Conservation (phyloP, 2,329 filamentous ascomycete genomes). For the Penicillium sp. region DNA sequence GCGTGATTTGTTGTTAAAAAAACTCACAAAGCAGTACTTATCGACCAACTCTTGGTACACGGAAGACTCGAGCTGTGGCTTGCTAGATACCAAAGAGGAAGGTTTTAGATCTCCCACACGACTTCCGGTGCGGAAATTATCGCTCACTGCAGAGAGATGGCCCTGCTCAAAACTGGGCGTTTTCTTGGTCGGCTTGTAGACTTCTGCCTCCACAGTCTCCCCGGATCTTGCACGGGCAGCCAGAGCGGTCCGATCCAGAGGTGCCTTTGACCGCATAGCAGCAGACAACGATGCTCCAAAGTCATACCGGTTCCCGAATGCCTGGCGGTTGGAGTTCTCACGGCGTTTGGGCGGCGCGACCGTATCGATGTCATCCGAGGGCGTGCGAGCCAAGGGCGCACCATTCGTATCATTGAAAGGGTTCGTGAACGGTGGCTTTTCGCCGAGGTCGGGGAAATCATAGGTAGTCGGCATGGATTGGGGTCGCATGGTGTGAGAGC, state of each 20-base stretch:
- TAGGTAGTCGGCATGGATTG: constrained; percentile 58
- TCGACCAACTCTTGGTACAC: constrained; percentile 96
- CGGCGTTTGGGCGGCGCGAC: constrained; percentile 51
- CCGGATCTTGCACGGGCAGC: constrained; percentile 54
- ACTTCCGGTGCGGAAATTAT: constrained; percentile 10
- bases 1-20: neutral
- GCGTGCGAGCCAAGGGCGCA: constrained; percentile 71
- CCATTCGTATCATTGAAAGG: constrained; percentile 62
- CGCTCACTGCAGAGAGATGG: constrained; percentile 19
- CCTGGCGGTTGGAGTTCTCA: constrained; percentile 57
- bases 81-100: constrained; percentile 57
- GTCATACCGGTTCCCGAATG: constrained; percentile 91
- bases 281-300: constrained; percentile 88
- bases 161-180: constrained; percentile 10
- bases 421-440: constrained; percentile 55
- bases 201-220: constrained; percentile 24
- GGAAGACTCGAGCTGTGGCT: constrained; percentile 73
- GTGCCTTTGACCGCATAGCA: constrained; percentile 64
- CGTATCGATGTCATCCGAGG: constrained; percentile 63
- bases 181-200: constrained; percentile 11
- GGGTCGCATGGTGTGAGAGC: constrained; percentile 48
- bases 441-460: constrained; percentile 65
- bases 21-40: constrained; percentile 99
- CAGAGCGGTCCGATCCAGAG: constrained; percentile 62
- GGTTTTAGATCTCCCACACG: constrained; percentile 39